Base-by-base conservation (phyloP, 371 early-diverging fungal species). In the Apophysomyces elegans region DNA sequence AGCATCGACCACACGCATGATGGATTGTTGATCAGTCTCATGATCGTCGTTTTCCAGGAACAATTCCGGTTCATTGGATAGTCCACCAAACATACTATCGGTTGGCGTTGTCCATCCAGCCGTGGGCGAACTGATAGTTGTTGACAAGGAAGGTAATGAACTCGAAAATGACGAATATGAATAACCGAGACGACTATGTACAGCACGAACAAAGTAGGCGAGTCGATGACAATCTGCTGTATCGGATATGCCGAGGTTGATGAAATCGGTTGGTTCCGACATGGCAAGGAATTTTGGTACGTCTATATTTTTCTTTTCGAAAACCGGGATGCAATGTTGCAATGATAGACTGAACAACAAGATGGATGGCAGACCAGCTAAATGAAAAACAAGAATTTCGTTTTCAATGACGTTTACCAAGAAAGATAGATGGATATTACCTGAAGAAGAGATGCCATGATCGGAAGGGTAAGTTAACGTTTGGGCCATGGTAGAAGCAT, bases 271-370 rank as follows among this genome's bases (percentile, higher is more conserved):
- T 7, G 73, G 64, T 44, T 71, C 69, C 7, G 62, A 63, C 72
- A 73, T 75, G 41, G 54, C 32, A 26, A 78, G 56, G 32, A 75
- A 64, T 6, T 56, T 58, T 13, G 68, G 57, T 12, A 73, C 32
- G 45, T 73, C 74, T 18, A 78, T 64, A 2, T 63, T 44, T 4
- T 63, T 66, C 16, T 70, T 37, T 38, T 78, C 62, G 61, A 78
- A 73, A 26, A 71, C n/a, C 8, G 79, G 76, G 43, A 75, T 67
- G 58, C 73, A 68, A 38, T 72, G 73, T 54, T 67, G 66, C 18
- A 78, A 56, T 16, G 62, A 67, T 56, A 78, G 59, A 44, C 71
- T 69, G 26, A 26, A 47, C 13, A 78, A 67, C 3, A 78, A 64
- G 62, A 70, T 70, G 7, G 70, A 62, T 14, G 71, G 65, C 6